phyloP scores from a whole-genome alignment of 2,329 filamentous ascomycete species.

The Neoarthrinium moseri region DNA sequence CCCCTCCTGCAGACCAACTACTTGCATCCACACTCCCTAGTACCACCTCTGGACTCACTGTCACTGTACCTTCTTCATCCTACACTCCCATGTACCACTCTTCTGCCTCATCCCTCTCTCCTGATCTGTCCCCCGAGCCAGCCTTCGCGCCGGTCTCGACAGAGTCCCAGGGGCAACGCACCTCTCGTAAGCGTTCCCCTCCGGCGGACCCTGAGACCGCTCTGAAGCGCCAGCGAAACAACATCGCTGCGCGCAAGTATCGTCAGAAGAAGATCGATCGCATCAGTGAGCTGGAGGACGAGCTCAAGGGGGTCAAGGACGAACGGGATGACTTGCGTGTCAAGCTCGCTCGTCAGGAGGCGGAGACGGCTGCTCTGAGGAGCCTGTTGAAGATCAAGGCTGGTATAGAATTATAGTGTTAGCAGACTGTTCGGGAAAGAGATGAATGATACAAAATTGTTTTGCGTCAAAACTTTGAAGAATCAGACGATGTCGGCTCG shows the following conservation, averaged over 20 bases:
- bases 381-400: slow-evolving; percentile 41
- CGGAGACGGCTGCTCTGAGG: slow-evolving; percentile 61
- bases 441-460: slow-evolving; percentile 6
- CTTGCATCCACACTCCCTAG: slow-evolving; percentile 12
- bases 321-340: slow-evolving; percentile 65
- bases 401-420: slow-evolving; percentile 4
- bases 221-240: slow-evolving; percentile 66
- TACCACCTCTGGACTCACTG: background rate
- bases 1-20: slow-evolving; percentile 17
- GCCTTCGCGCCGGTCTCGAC: slow-evolving; percentile 15
- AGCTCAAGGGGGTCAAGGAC: slow-evolving; percentile 55
- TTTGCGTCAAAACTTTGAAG: slow-evolving; percentile 12
- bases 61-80: slow-evolving; percentile 2
- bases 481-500: slow-evolving; percentile 31
- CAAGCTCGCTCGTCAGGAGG: slow-evolving; percentile 62
- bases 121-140: slow-evolving; percentile 6
- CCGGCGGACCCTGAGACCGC: slow-evolving; percentile 28
- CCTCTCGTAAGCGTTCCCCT: slow-evolving; percentile 21
- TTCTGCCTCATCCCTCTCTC: slow-evolving; percentile 7
- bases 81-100: slow-evolving; percentile 3
- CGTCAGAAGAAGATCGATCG: slow-evolving; percentile 70
- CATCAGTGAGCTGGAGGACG: slow-evolving; percentile 59
- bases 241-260: slow-evolving; percentile 69
- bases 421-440: background rate
- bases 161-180: slow-evolving; percentile 8